Evolutionary conservation across 352 stramenopile genomes (phyloP).

Genomic region (Globisporangium heterothallicum): DNA sequence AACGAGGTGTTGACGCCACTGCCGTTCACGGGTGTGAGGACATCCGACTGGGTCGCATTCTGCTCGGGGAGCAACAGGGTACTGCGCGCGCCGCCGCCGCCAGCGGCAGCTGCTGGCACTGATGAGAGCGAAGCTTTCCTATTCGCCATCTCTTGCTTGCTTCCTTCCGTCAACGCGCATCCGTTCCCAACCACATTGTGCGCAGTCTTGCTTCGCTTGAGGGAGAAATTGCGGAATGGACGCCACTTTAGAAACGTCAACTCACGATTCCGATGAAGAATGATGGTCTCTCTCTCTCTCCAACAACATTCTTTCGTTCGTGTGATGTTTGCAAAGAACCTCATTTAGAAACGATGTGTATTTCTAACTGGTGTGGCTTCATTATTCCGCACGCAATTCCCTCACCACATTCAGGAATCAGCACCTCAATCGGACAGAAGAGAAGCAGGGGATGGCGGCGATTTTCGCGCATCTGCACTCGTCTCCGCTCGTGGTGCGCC

Average conservation of each 20-base stretch:
- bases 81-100: not conserved
- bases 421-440: not conserved
- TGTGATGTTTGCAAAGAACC: too few species aligned
- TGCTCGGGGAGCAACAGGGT: not conserved
- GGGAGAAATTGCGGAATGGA: not conserved
- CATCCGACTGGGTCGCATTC: not conserved
- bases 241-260: not conserved
- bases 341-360: not conserved
- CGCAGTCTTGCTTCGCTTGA: not conserved
- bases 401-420: not conserved
- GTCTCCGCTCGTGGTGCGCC: slow-evolving; percentile 73
- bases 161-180: too few species aligned
- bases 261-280: not conserved
- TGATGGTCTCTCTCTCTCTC: too few species aligned
- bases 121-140: not conserved
- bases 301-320: too few species aligned
- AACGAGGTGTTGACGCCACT: slow-evolving; percentile 45
- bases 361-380: not conserved
- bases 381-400: too few species aligned
- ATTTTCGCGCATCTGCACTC: slow-evolving; percentile 85
- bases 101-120: too few species aligned
- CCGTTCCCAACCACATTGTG: not conserved
- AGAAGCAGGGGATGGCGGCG: slow-evolving; percentile 12
- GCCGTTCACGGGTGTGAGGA: slow-evolving; percentile 37
- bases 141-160: not conserved